Evolutionary conservation across 2,329 filamentous ascomycete genomes (phyloP).

Genomic region (Fusarium torreyae): DNA sequence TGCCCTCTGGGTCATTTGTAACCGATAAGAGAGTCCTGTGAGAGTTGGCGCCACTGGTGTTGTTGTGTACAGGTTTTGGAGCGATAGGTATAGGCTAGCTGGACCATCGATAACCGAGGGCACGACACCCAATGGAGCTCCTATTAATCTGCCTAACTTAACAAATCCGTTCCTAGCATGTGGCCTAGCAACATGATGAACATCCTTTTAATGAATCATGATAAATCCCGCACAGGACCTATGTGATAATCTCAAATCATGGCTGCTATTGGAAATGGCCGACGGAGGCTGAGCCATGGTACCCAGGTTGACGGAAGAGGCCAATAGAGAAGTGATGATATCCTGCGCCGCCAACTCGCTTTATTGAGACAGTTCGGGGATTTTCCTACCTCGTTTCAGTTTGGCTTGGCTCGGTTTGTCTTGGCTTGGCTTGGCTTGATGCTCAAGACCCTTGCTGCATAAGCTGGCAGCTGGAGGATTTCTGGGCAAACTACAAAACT

Average conservation of each 20-base stretch:
- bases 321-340: not conserved
- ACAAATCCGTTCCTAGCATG: not conserved
- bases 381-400: conserved; percentile 12
- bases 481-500: conserved; percentile 5
- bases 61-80: not conserved
- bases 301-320: not conserved
- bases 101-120: not conserved
- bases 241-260: conserved; percentile 1
- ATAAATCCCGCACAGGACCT: not conserved
- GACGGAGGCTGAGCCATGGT: conserved; percentile 13
- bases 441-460: conserved; percentile 37
- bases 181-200: not conserved
- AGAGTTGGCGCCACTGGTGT: not conserved
- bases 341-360: not conserved
- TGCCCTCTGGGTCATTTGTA: conserved; percentile 6
- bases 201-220: conserved; percentile 3
- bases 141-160: not conserved
- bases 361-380: not conserved
- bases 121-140: conserved; percentile 5
- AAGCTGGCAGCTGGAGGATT: conserved; percentile 22
- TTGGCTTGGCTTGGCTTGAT: conserved; percentile 27
- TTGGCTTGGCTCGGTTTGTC: conserved; percentile 7
- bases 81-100: not conserved
- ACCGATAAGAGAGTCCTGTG: not conserved
- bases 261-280: conserved; percentile 3